Evolutionary conservation across 2,329 filamentous ascomycete species (phyloP), one percentile per base, ranked within the genome.

Genomic region (Pezicula carpinea): DNA sequence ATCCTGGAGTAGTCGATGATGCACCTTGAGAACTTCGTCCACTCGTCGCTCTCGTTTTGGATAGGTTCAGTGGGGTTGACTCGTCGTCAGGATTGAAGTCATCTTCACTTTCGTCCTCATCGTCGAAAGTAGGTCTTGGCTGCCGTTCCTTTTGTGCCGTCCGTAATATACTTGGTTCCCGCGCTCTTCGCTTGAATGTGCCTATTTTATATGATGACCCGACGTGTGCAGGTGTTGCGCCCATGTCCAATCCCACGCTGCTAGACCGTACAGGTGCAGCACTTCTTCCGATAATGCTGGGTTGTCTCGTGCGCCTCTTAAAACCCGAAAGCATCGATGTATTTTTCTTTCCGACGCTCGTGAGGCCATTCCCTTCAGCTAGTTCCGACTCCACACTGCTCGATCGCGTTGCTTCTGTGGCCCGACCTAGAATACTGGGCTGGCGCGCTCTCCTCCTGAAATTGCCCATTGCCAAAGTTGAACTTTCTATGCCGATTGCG

Each of bases 51-150:
- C 63, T 63, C 34, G 66, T 67, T 50, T 69, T 75, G 31, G 69
- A 67, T 17, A 74, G 65, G 48, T 80, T 76, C 21, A 85, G 59
- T 3, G 84, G 83, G 6, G 85, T 88, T 14, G 82, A 84, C 66
- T 86, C 82, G 22, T 80, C 82, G 47, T 87, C 82, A 0, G 75
- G 83, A 43, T 70, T 74, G 59, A 80, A 84, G 54, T 77, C 74
- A 18, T 77, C 72, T 26, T 59, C 60, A 11, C 61, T 55, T 48
- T 77, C 72, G 22, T 76, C 71, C 4, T 59, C 53, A 32, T 53
- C 52, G 26, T 53, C 42, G 21, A 75, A 73, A 19, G 74, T 69
- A 10, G 51, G 29, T 70, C 65, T 26, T 55, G 57, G 26, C 66
- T 67, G 22, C 59, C 62, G 48, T 60, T 54, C 43, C 59, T 49